A percentile compares a stretch with the other conserved stretches of the same genome.
These are phyloP conservation scores for Tuber aestivum DNA, from an alignment of 495 filamentous ascomycete species.

Conservation along the genomic window DNA sequence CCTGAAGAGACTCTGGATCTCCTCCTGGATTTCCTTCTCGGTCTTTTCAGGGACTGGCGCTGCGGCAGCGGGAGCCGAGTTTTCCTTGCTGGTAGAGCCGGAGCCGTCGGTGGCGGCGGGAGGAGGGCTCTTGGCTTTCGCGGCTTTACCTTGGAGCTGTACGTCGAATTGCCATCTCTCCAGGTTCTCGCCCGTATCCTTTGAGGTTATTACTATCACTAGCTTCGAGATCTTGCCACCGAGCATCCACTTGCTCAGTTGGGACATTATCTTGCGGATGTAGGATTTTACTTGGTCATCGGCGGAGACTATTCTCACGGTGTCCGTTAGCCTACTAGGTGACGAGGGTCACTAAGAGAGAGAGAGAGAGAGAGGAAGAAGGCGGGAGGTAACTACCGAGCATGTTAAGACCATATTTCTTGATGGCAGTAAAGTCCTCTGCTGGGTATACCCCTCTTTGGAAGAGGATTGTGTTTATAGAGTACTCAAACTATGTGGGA, in stretches of 20 bases:
- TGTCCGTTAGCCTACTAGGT: slow-evolving; percentile 12
- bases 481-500: slow-evolving; percentile 80
- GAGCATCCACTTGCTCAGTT: slow-evolving; percentile 78
- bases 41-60: slow-evolving; percentile 59
- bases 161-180: slow-evolving; percentile 99
- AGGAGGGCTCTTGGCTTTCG: slow-evolving; percentile 24
- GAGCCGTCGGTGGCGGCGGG: slow-evolving; percentile 10
- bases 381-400: too few species aligned
- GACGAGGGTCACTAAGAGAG: neutral
- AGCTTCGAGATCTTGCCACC: slow-evolving; percentile 94
- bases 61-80: slow-evolving; percentile 30
- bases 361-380: slow-evolving; percentile 5
- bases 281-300: slow-evolving; percentile 99
- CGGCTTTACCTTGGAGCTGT: slow-evolving; percentile 42
- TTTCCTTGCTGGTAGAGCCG: slow-evolving; percentile 45
- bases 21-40: slow-evolving; percentile 85
- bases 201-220: slow-evolving; percentile 89
- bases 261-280: slow-evolving; percentile 64
- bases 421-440: slow-evolving; percentile 94
- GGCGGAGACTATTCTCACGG: slow-evolving; percentile 58
- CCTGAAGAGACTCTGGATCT: slow-evolving; percentile 92
- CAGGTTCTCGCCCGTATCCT: slow-evolving; percentile 91
- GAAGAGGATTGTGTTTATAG: slow-evolving; percentile 92
- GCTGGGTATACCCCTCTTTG: slow-evolving; percentile 96
- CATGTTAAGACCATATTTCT: slow-evolving; percentile 99